Evolutionary conservation across 1,139 yeast genomes (phyloP).

Genomic region (Candida freyschussii): DNA sequence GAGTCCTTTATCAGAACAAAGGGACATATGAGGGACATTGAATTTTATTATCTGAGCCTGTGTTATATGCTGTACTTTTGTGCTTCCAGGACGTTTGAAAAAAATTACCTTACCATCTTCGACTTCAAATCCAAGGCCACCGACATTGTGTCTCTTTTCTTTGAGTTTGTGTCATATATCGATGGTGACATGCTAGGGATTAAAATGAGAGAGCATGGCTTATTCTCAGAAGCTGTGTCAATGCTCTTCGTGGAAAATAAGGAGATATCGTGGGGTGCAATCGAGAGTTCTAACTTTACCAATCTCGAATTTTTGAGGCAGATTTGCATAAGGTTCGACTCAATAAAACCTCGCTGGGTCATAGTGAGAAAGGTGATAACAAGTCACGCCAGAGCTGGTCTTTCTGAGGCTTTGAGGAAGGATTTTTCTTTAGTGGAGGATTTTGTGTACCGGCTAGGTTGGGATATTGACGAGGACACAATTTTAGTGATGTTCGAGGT

Average conservation of each 20-base stretch:
- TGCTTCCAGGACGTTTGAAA: slow-evolving; percentile 8
- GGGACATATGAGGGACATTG: slow-evolving; percentile 17
- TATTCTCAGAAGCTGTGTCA: slow-evolving; percentile 19
- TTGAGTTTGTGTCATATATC: slow-evolving; percentile 14
- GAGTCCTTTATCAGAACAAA: slow-evolving; percentile 18
- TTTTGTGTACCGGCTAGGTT: slow-evolving; percentile 6
- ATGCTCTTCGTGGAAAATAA: slow-evolving; percentile 14
- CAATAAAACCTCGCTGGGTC: slow-evolving; percentile 9
- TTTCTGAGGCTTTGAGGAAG: slow-evolving; percentile 3
- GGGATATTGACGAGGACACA: slow-evolving; percentile 16
- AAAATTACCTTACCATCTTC: slow-evolving; percentile 12
- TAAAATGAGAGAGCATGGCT: slow-evolving; percentile 9
- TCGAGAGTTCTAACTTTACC: slow-evolving; percentile 8
- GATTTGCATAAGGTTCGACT: slow-evolving; percentile 9
- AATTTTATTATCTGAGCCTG: slow-evolving; percentile 17
- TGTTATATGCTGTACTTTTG: slow-evolving; percentile 17
- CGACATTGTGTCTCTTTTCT: slow-evolving; percentile 9
- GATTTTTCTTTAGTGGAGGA: slow-evolving; percentile 11
- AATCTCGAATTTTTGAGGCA: slow-evolving; percentile 15
- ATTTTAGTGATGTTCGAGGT: slow-evolving; percentile 17
- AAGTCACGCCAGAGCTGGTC: background rate
- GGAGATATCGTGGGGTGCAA: slow-evolving; percentile 14
- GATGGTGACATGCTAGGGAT: slow-evolving; percentile 5
- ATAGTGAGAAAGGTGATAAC: slow-evolving; percentile 8
- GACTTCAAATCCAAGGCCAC: slow-evolving; percentile 13